A percentile compares a stretch with the other conserved stretches of the same genome.
phyloP scores from a whole-genome alignment of 768 basidiomycete genomes.

The Suillus spraguei region DNA sequence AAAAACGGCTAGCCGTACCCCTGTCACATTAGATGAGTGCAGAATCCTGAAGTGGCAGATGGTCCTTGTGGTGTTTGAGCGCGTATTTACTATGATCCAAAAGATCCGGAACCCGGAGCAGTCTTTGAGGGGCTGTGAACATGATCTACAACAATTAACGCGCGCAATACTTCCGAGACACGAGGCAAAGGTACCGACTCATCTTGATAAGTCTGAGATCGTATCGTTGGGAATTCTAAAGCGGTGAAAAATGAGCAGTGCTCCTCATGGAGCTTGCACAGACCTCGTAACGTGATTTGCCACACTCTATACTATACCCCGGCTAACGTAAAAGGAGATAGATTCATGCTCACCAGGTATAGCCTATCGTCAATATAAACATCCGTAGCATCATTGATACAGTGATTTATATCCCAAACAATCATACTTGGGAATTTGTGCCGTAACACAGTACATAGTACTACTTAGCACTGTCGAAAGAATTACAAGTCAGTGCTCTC shows the following conservation, averaged over 20 bases:
- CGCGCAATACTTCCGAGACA: not conserved
- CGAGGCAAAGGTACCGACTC: not conserved
- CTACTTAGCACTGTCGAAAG: not conserved
- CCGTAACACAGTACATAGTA: not conserved
- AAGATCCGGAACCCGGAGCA: not conserved
- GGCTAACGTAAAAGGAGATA: not conserved
- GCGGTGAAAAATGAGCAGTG: not conserved
- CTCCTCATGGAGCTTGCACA: not conserved
- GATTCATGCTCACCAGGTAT: not conserved
- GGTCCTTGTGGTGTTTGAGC: not conserved
- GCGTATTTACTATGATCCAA: not conserved
- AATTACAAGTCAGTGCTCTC: not conserved
- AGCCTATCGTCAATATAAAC: not conserved
- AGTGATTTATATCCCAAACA: not conserved
- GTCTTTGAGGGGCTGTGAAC: constrained; percentile 1
- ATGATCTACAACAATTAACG: not conserved
- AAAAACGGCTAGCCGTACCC: not conserved
- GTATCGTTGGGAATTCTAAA: not conserved
- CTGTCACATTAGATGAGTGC: not conserved
- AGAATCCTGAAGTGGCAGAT: not conserved
- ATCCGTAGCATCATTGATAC: not conserved
- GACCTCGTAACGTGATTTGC: not conserved
- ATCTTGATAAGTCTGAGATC: not conserved
- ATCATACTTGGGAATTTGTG: not conserved
- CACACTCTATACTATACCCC: not conserved